These are phyloP conservation scores for Penicillium daleae DNA, from an alignment of 495 filamentous ascomycete genomes.

Conservation along the genomic window DNA sequence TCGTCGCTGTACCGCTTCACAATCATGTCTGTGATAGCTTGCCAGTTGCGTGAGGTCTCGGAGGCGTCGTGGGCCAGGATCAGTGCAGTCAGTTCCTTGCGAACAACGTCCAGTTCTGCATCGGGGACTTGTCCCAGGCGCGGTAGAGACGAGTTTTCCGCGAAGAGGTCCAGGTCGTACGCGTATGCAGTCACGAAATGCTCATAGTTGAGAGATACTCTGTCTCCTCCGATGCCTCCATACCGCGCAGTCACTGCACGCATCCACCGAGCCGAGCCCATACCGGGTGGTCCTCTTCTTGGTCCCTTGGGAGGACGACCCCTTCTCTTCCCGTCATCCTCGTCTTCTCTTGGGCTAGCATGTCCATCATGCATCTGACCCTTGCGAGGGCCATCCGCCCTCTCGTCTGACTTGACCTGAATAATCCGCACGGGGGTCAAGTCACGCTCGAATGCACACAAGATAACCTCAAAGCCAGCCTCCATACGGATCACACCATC, in stretches of 20 bases:
- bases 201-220: slow-evolving; percentile 62
- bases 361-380: slow-evolving; percentile 3
- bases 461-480: slow-evolving; percentile 69
- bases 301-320: slow-evolving; percentile 13
- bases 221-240: slow-evolving; percentile 56
- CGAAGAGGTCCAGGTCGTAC: slow-evolving; percentile 58
- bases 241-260: slow-evolving; percentile 59
- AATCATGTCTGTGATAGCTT: slow-evolving; percentile 63
- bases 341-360: neutral
- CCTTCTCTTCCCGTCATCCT: slow-evolving; percentile 22
- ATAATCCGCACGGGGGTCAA: slow-evolving; percentile 36
- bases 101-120: slow-evolving; percentile 45
- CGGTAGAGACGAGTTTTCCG: slow-evolving; percentile 40
- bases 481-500: slow-evolving; percentile 70
- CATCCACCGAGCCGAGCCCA: slow-evolving; percentile 29
- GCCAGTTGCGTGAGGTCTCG: slow-evolving; percentile 55
- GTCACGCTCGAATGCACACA: slow-evolving; percentile 62
- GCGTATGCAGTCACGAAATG: slow-evolving; percentile 62
- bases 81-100: slow-evolving; percentile 43
- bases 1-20: slow-evolving; percentile 59
- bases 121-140: slow-evolving; percentile 44
- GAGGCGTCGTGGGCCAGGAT: slow-evolving; percentile 33
- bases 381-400: slow-evolving; percentile 5
- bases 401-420: slow-evolving; percentile 24
- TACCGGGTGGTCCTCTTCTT: slow-evolving; percentile 4